Conservation (phyloP, 2,329 filamentous ascomycete genomes). For the Aspergillus novoparasiticus region DNA sequence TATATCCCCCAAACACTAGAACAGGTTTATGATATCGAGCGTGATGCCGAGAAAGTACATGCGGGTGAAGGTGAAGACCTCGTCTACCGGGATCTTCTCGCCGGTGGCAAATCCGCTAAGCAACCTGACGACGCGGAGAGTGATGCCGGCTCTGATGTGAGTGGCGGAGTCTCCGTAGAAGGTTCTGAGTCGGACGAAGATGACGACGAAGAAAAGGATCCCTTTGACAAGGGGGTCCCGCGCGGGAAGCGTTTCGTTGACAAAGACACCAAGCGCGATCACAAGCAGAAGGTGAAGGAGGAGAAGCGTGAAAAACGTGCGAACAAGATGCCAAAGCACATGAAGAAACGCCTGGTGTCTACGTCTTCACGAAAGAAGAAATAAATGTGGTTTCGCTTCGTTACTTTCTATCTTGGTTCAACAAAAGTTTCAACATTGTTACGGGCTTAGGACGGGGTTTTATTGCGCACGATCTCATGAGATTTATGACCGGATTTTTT, state of each 20-base stretch:
- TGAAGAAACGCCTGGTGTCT: slow-evolving; percentile 70
- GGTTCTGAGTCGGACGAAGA: slow-evolving; percentile 47
- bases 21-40: slow-evolving; percentile 94
- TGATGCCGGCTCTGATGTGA: slow-evolving; percentile 37
- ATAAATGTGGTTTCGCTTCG: slow-evolving; percentile 20
- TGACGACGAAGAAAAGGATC: slow-evolving; percentile 49
- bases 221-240: slow-evolving; percentile 68
- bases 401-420: background rate
- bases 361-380: slow-evolving; percentile 39
- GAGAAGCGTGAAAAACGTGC: slow-evolving; percentile 92
- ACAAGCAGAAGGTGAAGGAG: slow-evolving; percentile 91
- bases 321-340: slow-evolving; percentile 92
- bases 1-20: slow-evolving; percentile 96
- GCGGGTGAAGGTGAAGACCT: slow-evolving; percentile 74
- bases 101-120: slow-evolving; percentile 55
- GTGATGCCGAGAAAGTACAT: slow-evolving; percentile 77
- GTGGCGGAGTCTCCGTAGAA: slow-evolving; percentile 36
- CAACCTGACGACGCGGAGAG: slow-evolving; percentile 39
- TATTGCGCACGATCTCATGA: slow-evolving; percentile 34
- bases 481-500: slow-evolving; percentile 17
- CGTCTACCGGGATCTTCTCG: slow-evolving; percentile 82
- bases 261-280: slow-evolving; percentile 84
- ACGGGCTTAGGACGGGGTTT: slow-evolving; percentile 13
- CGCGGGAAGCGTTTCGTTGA: slow-evolving; percentile 85
- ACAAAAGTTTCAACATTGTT: slow-evolving; percentile 10